A percentile compares a stretch with the other conserved stretches of the same genome.
These are phyloP conservation scores for Stereocaulon alpinum DNA, from an alignment of 495 filamentous ascomycete species.

Conservation along the genomic window DNA sequence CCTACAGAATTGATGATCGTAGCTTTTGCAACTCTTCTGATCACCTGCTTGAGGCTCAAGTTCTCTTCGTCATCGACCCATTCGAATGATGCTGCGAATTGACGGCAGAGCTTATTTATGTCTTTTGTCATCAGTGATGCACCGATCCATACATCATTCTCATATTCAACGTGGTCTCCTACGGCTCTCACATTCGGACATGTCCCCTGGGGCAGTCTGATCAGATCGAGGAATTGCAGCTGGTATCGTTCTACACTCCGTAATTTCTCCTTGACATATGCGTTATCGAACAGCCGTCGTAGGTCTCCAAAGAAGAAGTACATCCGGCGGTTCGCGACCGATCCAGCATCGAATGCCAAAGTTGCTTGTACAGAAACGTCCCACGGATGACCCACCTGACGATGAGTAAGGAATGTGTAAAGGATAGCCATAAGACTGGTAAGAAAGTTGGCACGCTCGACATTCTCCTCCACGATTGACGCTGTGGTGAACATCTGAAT, in stretches of 20 bases:
- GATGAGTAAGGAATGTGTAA: conserved; percentile 91
- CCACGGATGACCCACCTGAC: conserved; percentile 87
- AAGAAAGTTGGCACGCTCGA: conserved; percentile 90
- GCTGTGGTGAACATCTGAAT: conserved; percentile 94
- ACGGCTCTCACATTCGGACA: conserved; percentile 88
- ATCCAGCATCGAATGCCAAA: conserved; percentile 83
- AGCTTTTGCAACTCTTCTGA: conserved; percentile 63
- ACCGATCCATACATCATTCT: conserved; percentile 96
- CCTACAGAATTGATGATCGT: conserved; percentile 80
- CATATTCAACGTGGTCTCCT: conserved; percentile 94
- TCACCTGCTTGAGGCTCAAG: conserved; percentile 56
- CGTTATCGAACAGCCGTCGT: conserved; percentile 76
- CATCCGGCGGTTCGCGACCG: conserved; percentile 86
- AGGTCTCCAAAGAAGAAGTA: conserved; percentile 95
- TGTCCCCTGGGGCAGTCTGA: conserved; percentile 91
- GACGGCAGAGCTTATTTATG: conserved; percentile 81
- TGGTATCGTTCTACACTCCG: conserved; percentile 76
- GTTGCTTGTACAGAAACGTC: conserved; percentile 75
- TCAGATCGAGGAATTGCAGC: conserved; percentile 87
- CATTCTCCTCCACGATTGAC: conserved; percentile 88
- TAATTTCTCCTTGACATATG: conserved; percentile 74
- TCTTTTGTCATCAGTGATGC: conserved; percentile 89
- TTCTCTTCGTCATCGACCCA: conserved; percentile 49
- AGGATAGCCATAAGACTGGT: conserved; percentile 91
- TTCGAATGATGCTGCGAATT: conserved; percentile 78